Conservation (phyloP, 1,284 basidiomycete genomes). For the Ustilago trichophora region DNA sequence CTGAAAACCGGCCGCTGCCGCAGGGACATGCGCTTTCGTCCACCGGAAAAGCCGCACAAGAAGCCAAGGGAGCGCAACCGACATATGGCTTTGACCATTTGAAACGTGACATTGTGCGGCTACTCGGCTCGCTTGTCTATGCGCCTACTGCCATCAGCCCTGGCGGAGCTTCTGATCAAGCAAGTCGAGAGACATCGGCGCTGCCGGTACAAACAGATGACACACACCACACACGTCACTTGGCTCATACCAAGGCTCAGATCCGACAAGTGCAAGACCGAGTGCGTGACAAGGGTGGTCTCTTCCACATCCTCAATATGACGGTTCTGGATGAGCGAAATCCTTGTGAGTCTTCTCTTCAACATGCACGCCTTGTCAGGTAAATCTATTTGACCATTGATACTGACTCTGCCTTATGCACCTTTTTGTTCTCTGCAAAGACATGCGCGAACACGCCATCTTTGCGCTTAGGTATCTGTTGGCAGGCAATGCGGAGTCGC, state of each 20-base stretch:
- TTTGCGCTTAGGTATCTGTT: slow-evolving; percentile 60
- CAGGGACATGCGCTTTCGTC: slow-evolving; percentile 46
- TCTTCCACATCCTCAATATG: slow-evolving; percentile 58
- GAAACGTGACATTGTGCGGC: slow-evolving; percentile 56
- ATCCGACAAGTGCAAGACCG: slow-evolving; percentile 54
- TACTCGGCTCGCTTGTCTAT: slow-evolving; percentile 46
- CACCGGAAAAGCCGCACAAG: slow-evolving; percentile 28
- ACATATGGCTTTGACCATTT: slow-evolving; percentile 49
- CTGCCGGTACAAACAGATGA: no score
- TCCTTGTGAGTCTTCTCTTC: slow-evolving; percentile 39
- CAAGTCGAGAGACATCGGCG: not conserved
- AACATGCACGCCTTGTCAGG: no score
- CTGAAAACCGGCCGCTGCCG: slow-evolving; percentile 12
- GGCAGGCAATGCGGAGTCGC: slow-evolving; percentile 51
- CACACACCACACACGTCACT: not conserved
- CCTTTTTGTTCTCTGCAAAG: slow-evolving; percentile 12
- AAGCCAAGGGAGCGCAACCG: slow-evolving; percentile 6
- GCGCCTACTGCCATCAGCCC: not conserved
- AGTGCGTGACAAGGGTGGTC: slow-evolving; percentile 51
- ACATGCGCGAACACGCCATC: slow-evolving; percentile 63
- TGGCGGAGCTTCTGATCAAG: not conserved
- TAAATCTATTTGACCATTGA: no score
- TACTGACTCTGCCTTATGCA: not conserved
- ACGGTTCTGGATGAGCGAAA: slow-evolving; percentile 61
- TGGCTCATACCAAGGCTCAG: slow-evolving; percentile 4